phyloP scores from a whole-genome alignment of 2,329 filamentous ascomycete species.

The Metarhizium brunneum region DNA sequence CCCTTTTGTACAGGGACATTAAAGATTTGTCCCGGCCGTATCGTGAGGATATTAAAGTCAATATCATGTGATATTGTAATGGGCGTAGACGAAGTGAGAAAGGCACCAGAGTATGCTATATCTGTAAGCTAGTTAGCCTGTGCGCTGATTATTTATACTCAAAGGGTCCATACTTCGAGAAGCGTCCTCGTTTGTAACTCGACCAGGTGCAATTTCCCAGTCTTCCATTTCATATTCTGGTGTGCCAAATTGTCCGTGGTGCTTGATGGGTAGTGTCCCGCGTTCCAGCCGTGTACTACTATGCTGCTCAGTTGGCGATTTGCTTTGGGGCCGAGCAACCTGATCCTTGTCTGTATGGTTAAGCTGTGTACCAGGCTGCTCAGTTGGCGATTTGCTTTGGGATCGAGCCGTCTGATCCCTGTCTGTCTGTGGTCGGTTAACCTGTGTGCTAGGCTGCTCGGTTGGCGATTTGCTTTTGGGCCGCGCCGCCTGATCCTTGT shows the following conservation, averaged over 20 bases:
- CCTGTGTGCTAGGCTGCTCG: too few relatives aligned
- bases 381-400: neutral
- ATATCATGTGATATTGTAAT: conserved; percentile 27
- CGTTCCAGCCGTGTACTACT: neutral
- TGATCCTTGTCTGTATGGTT: neutral
- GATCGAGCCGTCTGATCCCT: neutral
- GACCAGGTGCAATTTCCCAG: conserved; percentile 33
- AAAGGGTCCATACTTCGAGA: conserved; percentile 24
- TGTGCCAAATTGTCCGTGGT: neutral
- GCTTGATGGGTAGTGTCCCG: neutral
- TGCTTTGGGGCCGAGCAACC: neutral
- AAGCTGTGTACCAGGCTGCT: neutral
- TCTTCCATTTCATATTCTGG: conserved; percentile 6
- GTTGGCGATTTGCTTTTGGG: neutral
- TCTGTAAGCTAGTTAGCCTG: conserved; percentile 17
- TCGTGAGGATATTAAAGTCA: conserved; percentile 28
- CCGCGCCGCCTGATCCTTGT: neutral
- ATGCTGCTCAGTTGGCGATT: neutral
- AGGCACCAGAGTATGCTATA: conserved; percentile 34
- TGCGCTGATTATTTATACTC: neutral
- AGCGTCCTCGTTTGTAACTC: conserved; percentile 19
- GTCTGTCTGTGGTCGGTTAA: neutral
- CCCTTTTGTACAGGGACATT: conserved; percentile 19
- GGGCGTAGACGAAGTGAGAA: conserved; percentile 26
- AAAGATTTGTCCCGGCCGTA: conserved; percentile 28